Evolutionary conservation across 2,329 filamentous ascomycete species (phyloP), one percentile per base, ranked within the genome.

Genomic region (Pyricularia sp.): DNA sequence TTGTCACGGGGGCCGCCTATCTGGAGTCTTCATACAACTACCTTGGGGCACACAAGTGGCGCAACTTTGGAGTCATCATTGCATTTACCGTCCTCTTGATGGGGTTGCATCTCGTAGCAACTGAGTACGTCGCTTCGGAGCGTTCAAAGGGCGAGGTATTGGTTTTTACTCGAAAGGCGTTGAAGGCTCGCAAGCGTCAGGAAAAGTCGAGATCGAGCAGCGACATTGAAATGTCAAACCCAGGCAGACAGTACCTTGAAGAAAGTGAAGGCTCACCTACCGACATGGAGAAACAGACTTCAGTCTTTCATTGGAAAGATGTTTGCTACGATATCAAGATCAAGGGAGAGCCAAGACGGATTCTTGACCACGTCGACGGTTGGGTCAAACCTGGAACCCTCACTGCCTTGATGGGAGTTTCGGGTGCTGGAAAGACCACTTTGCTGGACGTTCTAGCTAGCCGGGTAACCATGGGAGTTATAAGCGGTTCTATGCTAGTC

Each of bases 331-430:
- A 88, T 26, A 85, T 88, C 72, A 85, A 90, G 73, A 91, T 96
- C 79, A 95, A 95, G 79, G 84, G 83, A 0, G 86, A 92, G 71
- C 80, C 83, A 0, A 86, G 92, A 20, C 85, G 90, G 25, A 76
- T 97, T 70, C 79, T 97, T 67, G 89, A 97, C 72, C 82, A 93
- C 69, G 91, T 97, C 1, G 88, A 92, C 72, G 93, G 93, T 6
- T 97, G 92, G 91, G 92, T 97, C 69, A 94, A 94, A 77, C 93
- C 93, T 0, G 93, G 93, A 33, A 96, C 92, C 1, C 80, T 96
- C 33, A 97, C 93, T 1, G 58, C 25, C 11, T 10, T 28, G 0
- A 25, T 61, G n/a, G 87, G 89, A 55, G 86, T 88, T 0, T 87
- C 81, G 3, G 85, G 86, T 14, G 86, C 86, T 1, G 86, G 86